Base-by-base conservation (phyloP, 805 yeast genomes). In the Metschnikowia lachancei region DNA sequence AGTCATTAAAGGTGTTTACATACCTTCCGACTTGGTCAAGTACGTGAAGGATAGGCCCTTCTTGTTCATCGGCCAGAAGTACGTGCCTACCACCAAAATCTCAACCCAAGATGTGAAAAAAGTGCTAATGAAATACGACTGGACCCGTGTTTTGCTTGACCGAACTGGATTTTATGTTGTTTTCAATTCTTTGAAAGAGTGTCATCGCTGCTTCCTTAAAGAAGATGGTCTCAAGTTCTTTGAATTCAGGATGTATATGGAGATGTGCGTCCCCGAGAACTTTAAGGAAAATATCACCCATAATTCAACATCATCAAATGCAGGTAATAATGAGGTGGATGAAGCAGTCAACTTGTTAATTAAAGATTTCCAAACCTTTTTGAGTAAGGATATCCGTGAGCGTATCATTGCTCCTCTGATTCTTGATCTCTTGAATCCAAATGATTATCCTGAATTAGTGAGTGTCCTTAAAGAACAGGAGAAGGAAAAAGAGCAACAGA, bases 361-460 rank as follows among this genome's bases (percentile, higher is more conserved):
- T 20, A 79, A 77, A 45, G 96, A 89, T 53, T 72, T 89, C 41
- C 80, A 79, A 49, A 67, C 70, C 10, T 81, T 82, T 39, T 62
- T 89, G 37, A 67, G 81, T 17, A 83, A 84, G 50, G 95, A 89
- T 64, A 77, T 89, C 19, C 73, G 86, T 53, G 92, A 82, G 57
- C 77, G 88, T 49, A 66, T 86, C 3, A 76, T 87, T 19, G 90
- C 86, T 0, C 88, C 94, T 0, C 72, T 75, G 1, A 77, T 89
- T 14, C 70, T 85, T 44, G 82, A 82, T 26, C 64, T 76, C 16
- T 69, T 89, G 53, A 76, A 78, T 46, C 82, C 81, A 33, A 78
- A 76, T 3, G 75, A 75, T 32, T 84, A 77, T 57, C 85, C 87
- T 1, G 76, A 74, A 3, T 59, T 71, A 16, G 58, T 71, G 20